Evolutionary conservation across 768 basidiomycete species (phyloP), one percentile per base, ranked within the genome.

Genomic region (Boletellus ananiceps): DNA sequence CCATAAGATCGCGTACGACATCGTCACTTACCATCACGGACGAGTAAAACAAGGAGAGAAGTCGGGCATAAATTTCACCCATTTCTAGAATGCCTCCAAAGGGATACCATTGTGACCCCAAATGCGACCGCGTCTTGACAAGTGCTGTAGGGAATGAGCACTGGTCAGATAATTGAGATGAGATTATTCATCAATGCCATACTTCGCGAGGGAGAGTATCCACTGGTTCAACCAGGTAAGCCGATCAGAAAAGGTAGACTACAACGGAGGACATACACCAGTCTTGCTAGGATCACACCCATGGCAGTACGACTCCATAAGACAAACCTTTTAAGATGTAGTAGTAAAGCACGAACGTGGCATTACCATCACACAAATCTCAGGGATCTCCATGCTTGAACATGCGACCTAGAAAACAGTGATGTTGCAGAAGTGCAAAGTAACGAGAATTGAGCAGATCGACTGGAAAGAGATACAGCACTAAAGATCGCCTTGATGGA

Each of bases 11-110:
- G 4, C 25, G 16, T 5, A 0, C 4, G 11, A 8, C 13, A 15
- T 29, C 19, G 11, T 38, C 5, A 31, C 7, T 45, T 15, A 58
- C 55, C 57, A 36, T 58, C 57, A 34, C 55, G 51, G 14, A 53
- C 7, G 11, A 58, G 57, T 5, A 50, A 14, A 15, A 4, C 35
- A 11, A 55, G 36, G 12, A 55, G 47, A 2, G 44, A n/a, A 16
- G 46, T 50, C 5, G 55, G 57, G 8, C 56, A 56, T 12, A 49
- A 36, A 15, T 12, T 16, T 8, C 6, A 36, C 15, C 23, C 32
- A 15, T 47, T 37, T 16, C 31, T 53, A 2, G 43, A 50, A 32
- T 57, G 48, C 18, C 21, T 37, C 35, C 49, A 19, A 16, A 58
- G 49, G 27, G 38, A 50, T 31, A 27, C 15, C 40, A 49, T 41